These are phyloP conservation scores for Aspergillus pseudoviridinutans DNA, from an alignment of 2,329 filamentous ascomycete genomes.

Conservation along the genomic window DNA sequence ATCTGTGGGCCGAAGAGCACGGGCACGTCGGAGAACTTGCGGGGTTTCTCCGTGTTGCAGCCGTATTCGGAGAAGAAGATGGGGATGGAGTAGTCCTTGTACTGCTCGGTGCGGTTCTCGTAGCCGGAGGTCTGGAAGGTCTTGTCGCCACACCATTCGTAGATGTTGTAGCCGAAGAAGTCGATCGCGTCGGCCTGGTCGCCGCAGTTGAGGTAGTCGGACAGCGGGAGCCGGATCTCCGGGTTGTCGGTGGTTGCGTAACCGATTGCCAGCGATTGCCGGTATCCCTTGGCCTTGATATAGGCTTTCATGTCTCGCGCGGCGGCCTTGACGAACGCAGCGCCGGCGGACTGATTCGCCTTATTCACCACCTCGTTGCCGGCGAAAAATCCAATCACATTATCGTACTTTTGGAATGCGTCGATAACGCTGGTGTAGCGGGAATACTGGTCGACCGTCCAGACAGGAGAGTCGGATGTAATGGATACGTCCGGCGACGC, in stretches of 20 bases:
- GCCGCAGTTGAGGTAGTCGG: constrained; percentile 94
- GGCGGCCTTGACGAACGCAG: constrained; percentile 94
- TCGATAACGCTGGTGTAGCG: constrained; percentile 86
- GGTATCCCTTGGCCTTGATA: constrained; percentile 75
- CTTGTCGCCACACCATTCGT: constrained; percentile 95
- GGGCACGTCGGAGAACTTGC: constrained; percentile 79
- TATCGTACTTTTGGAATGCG: constrained; percentile 74
- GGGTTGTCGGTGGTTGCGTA: constrained; percentile 95
- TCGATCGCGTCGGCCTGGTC: constrained; percentile 66
- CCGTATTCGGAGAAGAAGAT: constrained; percentile 99
- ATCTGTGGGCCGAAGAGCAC: constrained; percentile 78
- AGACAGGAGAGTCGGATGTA: constrained; percentile 72
- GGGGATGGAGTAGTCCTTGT: constrained; percentile 82
- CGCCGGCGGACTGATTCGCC: constrained; percentile 80
- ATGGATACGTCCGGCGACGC: constrained; percentile 79
- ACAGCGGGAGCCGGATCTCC: constrained; percentile 74
- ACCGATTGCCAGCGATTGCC: constrained; percentile 73
- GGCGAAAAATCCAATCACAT: constrained; percentile 95
- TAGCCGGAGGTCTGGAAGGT: constrained; percentile 74
- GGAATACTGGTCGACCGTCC: constrained; percentile 72
- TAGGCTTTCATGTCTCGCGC: constrained; percentile 94
- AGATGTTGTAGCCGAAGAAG: constrained; percentile 99
- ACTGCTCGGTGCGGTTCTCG: constrained; percentile 77
- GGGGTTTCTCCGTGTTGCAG: constrained; percentile 72
- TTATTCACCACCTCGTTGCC: constrained; percentile 96